Evolutionary conservation across 1,284 basidiomycete genomes (phyloP), one percentile per base, ranked within the genome.

Genomic region (Melanopsichium pennsylvanicum): DNA sequence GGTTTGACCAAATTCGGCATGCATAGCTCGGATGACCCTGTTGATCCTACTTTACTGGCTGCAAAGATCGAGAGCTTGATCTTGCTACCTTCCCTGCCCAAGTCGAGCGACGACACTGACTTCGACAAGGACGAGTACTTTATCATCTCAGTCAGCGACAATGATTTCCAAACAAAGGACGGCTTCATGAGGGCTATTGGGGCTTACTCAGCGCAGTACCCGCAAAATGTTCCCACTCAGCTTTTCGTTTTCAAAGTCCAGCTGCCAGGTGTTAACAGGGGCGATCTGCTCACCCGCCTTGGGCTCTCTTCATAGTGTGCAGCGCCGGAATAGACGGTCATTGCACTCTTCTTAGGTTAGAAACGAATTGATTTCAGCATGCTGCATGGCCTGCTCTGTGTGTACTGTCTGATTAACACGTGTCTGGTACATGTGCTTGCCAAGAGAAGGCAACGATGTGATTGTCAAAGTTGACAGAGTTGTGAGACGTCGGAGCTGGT

Each of bases 61-160:
- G 85, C 85, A 3, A 89, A 89, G 80, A 89, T 88, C 86, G 88
- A 89, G 74, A 86, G 85, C 7, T 82, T 88, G 43, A 86, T 87
- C 12, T 81, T 89, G 10, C 87, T 86, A 3, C 85, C 88, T 0
- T 84, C 83, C 18, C 75, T 83, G 2, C 87, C 88, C 63, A 69
- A 82, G 4, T 74, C 70, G 0, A 84, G 82, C 70, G 86, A 87
- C 34, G 56, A 59, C 46, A 41, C 12, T 9, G 39, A 34, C 50
- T 66, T 46, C 22, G 22, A 66, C 43, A 29, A 45, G 1, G 82
- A 89, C 74, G 88, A 89, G 73, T 89, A 86, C 79, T 89, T 89
- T 83, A 81, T 90, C 27, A 86, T 88, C 81, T 86, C 86, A 10
- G 84, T 84, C 16, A 82, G 85, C 48, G 88, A 89, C 79, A 89